Evolutionary conservation across 2,329 filamentous ascomycete species (phyloP), one percentile per base, ranked within the genome.

Genomic region (Microcyclospora tardicrescens): DNA sequence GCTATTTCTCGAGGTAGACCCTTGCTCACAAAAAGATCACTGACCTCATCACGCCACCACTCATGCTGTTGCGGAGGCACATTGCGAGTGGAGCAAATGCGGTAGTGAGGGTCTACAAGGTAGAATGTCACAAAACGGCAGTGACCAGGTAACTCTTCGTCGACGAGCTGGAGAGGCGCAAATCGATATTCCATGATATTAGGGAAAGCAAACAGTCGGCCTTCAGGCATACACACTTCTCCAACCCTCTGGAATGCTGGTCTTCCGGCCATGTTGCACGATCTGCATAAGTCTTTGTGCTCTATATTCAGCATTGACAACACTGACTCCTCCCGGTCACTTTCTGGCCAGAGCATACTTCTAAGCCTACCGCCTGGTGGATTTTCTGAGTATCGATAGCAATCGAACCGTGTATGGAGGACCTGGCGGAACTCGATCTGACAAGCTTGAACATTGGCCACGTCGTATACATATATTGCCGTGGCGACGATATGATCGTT

Each of bases 401-500:
- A n/a, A n/a, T n/a, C n/a, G n/a, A n/a, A n/a, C n/a, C n/a, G n/a
- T n/a, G n/a, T n/a, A n/a, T n/a, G n/a, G n/a, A n/a, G n/a, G n/a
- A n/a, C 41, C 2, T 46, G 68, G 6, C 65, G 66, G 48, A 79
- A 76, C 3, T 58, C 57, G 4, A 80, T 61, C 2, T 47, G 49
- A 31, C 63, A 65, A 0, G 69, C 61, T 1, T 68, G 69, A 34
- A 79, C 68, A 52, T 82, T 82, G 0, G 75, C 66, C 34, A 55
- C 60, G 39, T 76, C 69, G 45, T 73, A 72, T 52, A 75, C 74
- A 52, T 75, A 75, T 16, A 80, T 58, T 0, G 74, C 71, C 0
- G 73, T 74, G 0, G 73, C 72, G 44, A 68, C 69, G 28, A 81
- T 76, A 43, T 69, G 69, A 53, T 81, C 76, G 46, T 80, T 79